Percentiles rank a stretch among this genome's conserved stretches.
These are phyloP conservation scores for Gamsiella multidivaricata DNA, from an alignment of 192 early-diverging fungal species.

Conservation along the genomic window DNA sequence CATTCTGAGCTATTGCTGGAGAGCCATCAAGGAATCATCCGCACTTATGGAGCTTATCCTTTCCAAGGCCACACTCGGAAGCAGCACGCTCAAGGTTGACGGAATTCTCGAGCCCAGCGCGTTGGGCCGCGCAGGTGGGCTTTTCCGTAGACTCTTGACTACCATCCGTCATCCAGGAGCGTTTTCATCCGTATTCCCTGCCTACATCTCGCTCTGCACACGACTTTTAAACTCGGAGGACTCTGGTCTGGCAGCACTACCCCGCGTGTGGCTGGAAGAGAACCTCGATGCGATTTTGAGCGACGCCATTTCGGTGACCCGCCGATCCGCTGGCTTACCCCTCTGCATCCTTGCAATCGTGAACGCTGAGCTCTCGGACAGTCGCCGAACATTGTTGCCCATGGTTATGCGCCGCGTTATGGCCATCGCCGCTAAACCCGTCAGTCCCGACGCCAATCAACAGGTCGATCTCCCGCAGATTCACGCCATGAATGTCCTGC, in stretches of 20 bases:
- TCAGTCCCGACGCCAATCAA: slow-evolving; percentile 64
- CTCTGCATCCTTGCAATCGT: slow-evolving; percentile 88
- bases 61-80: slow-evolving; percentile 41
- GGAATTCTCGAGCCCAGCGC: slow-evolving; percentile 24
- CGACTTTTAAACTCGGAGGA: slow-evolving; percentile 70
- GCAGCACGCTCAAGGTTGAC: slow-evolving; percentile 30
- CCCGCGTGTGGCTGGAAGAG: slow-evolving; percentile 81
- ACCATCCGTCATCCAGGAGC: slow-evolving; percentile 92
- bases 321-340: slow-evolving; percentile 91
- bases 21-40: slow-evolving; percentile 90
- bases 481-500: slow-evolving; percentile 91
- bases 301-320: slow-evolving; percentile 86
- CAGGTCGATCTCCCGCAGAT: slow-evolving; percentile 90
- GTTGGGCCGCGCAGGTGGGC: slow-evolving; percentile 54
- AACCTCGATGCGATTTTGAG: slow-evolving; percentile 78
- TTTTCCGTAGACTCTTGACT: slow-evolving; percentile 69
- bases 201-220: slow-evolving; percentile 78
- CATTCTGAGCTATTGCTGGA: slow-evolving; percentile 91
- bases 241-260: slow-evolving; percentile 62
- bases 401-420: slow-evolving; percentile 78
- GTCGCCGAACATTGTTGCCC: slow-evolving; percentile 68
- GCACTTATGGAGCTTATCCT: slow-evolving; percentile 46
- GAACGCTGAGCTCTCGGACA: slow-evolving; percentile 69
- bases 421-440: slow-evolving; percentile 61
- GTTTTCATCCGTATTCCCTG: slow-evolving; percentile 87